These are phyloP conservation scores for Cordyceps farinosa DNA, from an alignment of 2,329 filamentous ascomycete species.

Conservation along the genomic window DNA sequence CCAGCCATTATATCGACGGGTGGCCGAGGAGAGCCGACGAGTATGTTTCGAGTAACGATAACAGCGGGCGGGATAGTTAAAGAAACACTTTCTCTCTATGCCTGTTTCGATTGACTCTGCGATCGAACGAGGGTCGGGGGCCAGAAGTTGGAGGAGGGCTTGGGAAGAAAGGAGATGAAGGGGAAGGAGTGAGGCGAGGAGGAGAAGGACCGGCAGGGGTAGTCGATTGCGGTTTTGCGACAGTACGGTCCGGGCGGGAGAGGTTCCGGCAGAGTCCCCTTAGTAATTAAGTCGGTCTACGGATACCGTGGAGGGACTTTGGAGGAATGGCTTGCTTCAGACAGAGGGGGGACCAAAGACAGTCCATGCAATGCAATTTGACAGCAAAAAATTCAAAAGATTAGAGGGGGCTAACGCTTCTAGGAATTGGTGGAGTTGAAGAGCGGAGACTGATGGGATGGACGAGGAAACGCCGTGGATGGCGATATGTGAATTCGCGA, in stretches of 20 bases:
- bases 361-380: background rate
- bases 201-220: slow-evolving; percentile 9
- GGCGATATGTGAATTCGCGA: background rate
- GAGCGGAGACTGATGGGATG: slow-evolving; percentile 6
- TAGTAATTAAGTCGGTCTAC: background rate
- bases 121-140: slow-evolving; percentile 4
- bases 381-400: background rate
- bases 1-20: slow-evolving; percentile 44
- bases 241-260: background rate
- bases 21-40: slow-evolving; percentile 3
- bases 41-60: background rate
- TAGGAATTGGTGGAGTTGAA: background rate
- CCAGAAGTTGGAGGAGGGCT: background rate
- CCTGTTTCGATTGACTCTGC: background rate
- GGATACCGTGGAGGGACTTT: background rate
- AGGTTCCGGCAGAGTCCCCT: background rate
- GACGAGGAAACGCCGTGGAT: slow-evolving; percentile 1
- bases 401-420: background rate
- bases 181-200: slow-evolving; percentile 1
- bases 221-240: background rate
- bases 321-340: background rate
- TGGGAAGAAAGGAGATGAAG: slow-evolving; percentile 4
- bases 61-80: background rate
- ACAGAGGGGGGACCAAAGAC: background rate
- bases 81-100: background rate